A percentile compares a stretch with the other conserved stretches of the same genome.
These are phyloP conservation scores for Citrullus mucosospermus DNA, from an alignment of 306 rosid species.

Conservation along the genomic window DNA sequence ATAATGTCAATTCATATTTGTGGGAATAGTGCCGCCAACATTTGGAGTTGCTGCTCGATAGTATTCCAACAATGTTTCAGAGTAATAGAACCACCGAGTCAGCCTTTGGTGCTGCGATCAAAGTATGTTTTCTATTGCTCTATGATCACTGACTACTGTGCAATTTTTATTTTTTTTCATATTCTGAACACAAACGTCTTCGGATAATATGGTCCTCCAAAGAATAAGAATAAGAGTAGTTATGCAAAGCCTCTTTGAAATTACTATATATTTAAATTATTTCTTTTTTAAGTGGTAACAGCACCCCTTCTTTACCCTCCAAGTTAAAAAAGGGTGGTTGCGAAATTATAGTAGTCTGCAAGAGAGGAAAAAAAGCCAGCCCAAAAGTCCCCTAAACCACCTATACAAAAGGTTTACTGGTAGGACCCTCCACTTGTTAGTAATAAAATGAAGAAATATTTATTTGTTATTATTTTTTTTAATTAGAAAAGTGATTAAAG, in stretches of 20 bases:
- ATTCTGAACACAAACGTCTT: background rate
- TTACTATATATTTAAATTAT: background rate
- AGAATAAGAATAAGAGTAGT: background rate
- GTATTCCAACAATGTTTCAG: constrained; percentile 87
- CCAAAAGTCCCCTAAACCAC: background rate
- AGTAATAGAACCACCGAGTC: constrained; percentile 79
- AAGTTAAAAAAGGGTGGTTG: background rate
- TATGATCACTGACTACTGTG: background rate
- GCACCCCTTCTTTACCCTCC: background rate
- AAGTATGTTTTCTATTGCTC: constrained; percentile 33
- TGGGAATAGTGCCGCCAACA: constrained; percentile 75
- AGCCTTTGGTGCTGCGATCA: constrained; percentile 93
- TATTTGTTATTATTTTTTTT: too few relatives aligned
- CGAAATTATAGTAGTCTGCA: background rate
- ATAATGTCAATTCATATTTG: constrained; percentile 16
- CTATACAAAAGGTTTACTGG: background rate
- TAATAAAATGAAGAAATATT: background rate
- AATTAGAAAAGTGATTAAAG: too few relatives aligned
- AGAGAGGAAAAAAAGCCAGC: background rate
- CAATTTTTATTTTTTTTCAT: background rate
- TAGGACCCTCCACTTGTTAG: background rate
- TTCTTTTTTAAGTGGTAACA: background rate
- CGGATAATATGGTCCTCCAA: background rate
- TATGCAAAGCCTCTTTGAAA: background rate
- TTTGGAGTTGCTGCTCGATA: constrained; percentile 74